Percentiles rank a stretch among this genome's conserved stretches.
Conservation (phyloP, 305 asterid genomes). For the Fraxinus angustifolia region DNA sequence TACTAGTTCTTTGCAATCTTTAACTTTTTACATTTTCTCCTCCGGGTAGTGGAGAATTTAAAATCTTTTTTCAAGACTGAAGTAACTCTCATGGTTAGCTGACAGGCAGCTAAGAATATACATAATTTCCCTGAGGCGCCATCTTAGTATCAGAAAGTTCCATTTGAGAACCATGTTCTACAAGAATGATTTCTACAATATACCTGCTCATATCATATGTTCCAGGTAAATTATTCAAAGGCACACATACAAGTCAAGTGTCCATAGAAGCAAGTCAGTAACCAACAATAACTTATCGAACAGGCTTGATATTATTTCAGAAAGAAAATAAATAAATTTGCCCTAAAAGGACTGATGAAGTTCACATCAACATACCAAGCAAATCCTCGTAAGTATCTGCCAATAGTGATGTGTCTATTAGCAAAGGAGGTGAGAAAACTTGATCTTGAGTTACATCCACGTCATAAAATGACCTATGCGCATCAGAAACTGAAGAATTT, state of each 20-base stretch:
- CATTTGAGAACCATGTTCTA: not conserved
- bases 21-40: not conserved
- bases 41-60: not conserved
- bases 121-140: not conserved
- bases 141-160: not conserved
- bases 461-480: conserved; percentile 67
- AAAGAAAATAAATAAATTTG: not conserved
- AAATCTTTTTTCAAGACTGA: not conserved
- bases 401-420: conserved; percentile 67
- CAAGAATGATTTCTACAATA: not conserved
- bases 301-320: not conserved
- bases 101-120: not conserved
- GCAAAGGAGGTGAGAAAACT: conserved; percentile 90
- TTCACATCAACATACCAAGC: conserved; percentile 56
- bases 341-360: not conserved
- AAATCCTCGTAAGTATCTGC: conserved; percentile 84
- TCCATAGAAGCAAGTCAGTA: not conserved
- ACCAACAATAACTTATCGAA: not conserved
- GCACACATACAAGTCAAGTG: not conserved
- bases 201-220: not conserved
- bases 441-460: conserved; percentile 63
- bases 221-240: not conserved
- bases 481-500: conserved; percentile 68
- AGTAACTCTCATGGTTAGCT: not conserved
- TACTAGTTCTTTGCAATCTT: not conserved